Evolutionary conservation across 768 basidiomycete species (phyloP).

Genomic region (Naganishia kalamii): DNA sequence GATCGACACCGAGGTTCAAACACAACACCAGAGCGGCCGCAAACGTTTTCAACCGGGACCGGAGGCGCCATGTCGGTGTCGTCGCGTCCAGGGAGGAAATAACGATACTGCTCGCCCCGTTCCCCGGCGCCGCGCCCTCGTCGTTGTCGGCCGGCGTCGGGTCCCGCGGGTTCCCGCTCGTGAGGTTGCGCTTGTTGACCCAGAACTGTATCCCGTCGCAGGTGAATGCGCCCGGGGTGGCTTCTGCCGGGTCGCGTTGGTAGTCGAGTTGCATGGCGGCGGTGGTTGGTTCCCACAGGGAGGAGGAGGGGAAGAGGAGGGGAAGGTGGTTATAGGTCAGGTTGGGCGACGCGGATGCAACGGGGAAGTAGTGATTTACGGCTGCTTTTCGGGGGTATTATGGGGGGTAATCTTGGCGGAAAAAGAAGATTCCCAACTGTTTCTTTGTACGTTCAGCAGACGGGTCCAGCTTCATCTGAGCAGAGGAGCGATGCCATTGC

Average conservation of each 20-base stretch:
- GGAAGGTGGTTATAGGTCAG: not conserved
- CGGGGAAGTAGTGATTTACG: no score
- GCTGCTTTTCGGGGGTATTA: no score
- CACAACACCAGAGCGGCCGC: slow-evolving; percentile 79
- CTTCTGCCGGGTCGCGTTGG: slow-evolving; percentile 9
- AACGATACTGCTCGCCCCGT: slow-evolving; percentile 41
- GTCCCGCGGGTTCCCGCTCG: slow-evolving; percentile 76
- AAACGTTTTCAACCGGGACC: slow-evolving; percentile 82
- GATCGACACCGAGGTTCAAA: slow-evolving; percentile 94
- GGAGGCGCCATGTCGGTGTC: slow-evolving; percentile 69
- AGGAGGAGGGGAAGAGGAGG: not conserved
- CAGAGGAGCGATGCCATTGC: no score
- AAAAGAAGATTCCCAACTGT: no score
- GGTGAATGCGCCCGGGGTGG: not conserved
- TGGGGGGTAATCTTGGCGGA: no score
- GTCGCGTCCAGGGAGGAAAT: not conserved
- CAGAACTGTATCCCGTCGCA: slow-evolving; percentile 38
- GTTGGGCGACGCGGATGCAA: no score
- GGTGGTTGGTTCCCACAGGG: not conserved
- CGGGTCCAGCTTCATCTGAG: no score
- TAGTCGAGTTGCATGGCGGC: not conserved
- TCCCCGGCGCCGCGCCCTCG: slow-evolving; percentile 16
- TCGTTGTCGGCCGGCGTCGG: slow-evolving; percentile 49
- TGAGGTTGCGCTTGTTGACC: slow-evolving; percentile 69
- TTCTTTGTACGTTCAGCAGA: no score